phyloP scores from a whole-genome alignment of 768 basidiomycete species.

The Myochromella boudieri region DNA sequence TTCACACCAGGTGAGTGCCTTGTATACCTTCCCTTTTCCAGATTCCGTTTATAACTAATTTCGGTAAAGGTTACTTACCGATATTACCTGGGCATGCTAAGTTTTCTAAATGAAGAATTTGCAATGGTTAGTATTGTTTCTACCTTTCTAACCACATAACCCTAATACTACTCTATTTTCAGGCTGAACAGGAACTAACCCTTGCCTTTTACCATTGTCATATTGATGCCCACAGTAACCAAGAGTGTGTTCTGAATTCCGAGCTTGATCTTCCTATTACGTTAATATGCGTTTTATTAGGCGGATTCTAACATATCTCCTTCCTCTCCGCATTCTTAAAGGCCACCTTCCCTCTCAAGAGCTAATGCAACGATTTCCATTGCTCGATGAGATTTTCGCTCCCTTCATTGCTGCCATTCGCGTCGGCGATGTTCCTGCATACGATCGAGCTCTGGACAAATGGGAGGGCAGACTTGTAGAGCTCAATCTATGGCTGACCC shows the following conservation, averaged over 20 bases:
- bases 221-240: constrained; percentile 65
- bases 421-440: constrained; percentile 73
- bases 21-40: background rate
- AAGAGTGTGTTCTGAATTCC: constrained; percentile 58
- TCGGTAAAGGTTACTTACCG: constrained; percentile 79
- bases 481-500: constrained; percentile 80
- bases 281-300: constrained; percentile 36
- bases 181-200: constrained; percentile 87
- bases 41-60: constrained; percentile 10
- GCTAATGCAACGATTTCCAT: constrained; percentile 72
- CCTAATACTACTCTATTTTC: background rate
- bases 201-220: constrained; percentile 88
- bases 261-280: background rate
- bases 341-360: constrained; percentile 81
- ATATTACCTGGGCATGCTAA: constrained; percentile 94
- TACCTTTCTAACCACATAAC: background rate
- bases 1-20: constrained; percentile 72
- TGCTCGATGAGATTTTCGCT: constrained; percentile 67
- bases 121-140: constrained; percentile 52
- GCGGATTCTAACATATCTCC: constrained; percentile 86
- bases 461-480: constrained; percentile 78
- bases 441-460: constrained; percentile 73
- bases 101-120: constrained; percentile 92
- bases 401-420: constrained; percentile 84
- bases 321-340: constrained; percentile 84